Base-by-base conservation (phyloP, 225 moss, liverwort and hornwort species). In the Physcomitrium patens region DNA sequence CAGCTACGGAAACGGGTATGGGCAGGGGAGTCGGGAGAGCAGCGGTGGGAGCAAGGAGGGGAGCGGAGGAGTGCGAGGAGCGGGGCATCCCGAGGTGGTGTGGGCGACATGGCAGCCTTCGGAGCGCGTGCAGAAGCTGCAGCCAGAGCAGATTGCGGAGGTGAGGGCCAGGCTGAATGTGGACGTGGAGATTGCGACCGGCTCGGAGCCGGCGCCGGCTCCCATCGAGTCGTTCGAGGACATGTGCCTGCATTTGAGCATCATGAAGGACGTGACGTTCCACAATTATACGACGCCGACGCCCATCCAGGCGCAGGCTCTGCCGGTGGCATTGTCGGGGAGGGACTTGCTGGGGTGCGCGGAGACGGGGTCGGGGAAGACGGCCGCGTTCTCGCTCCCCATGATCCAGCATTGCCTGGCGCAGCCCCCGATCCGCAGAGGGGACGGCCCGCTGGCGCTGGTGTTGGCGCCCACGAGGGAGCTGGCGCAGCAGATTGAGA, bases 401-500 rank as follows among this genome's bases (percentile, higher is more conserved):
- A 91, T 99, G 94, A 99, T 99, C 63, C 93, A 99, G 89, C 97
- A 99, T 87, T 95, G 97, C 48, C 80, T 99, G 11, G 75, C 87
- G 0, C 97, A 99, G 84, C 89, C 93, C 47, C 75, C 86, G 53
- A 87, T 99, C 37, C 90, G 95, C 58, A 81, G 93, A 65, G 97
- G 94, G 8, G 97, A 99, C 76, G 97, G 97, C 12, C 97, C 97
- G 2, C 62, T 99, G 51, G 97, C 94, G 3, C 60, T 99, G 59
- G 97, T 99, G 8, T 81, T 99, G 79, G 97, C 97, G 7, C 97
- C 97, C 6, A 99, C 97, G 46, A 91, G 97, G 67, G 97, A 99
- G 81, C 95, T 99, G 13, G 97, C 97, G 51, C 97, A 99, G 87
- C 97, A 99, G 77, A 99, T 99, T 63, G 97, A 99, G 84, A 99